Evolutionary conservation across 257 asterid species (phyloP), one percentile per base, ranked within the genome.

Genomic region (Capsicum chinense): DNA sequence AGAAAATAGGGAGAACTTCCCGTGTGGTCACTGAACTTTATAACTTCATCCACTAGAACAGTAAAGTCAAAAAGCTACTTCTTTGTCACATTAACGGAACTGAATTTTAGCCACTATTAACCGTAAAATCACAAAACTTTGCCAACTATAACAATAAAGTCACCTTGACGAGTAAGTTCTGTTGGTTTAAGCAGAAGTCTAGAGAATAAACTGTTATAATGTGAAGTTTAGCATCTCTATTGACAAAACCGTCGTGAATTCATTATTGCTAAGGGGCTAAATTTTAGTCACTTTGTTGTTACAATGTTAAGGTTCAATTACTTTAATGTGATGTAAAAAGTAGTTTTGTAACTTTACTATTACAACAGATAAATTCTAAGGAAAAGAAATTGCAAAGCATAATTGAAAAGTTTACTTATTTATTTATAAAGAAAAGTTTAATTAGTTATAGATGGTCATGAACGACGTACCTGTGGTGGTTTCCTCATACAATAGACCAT

Each of bases 401-500:
- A 83, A 64, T 33, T 54, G 56, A 21, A 35, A 66, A 66, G 19
- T 17, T 82, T 8, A 19, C 42, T 0, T 12, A 54, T 39, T 57
- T 35, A 67, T 52, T 26, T 26, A 26, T 26, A 26, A 26, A 26
- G 56, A 21, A 35, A 66, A 66, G 19, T 17, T 82, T 8, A 19
- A 39, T 0, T 12, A 54, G 56, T 57, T 35, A 67, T 52, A 54
- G 80, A 68, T 67, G 79, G 54, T 56, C 85, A 83, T 81, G 64
- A 78, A 33, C 16, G 5, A 63, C 10, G 63, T 83, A 83, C 85
- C 85, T 68, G 84, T 9, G 90, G 88, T 14, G 88, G 86, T 13
- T 74, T 82, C 67, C 83, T 57, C 47, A 88, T 80, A 9, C 76
- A 73, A 56, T 68, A 88, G 9, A 82, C 86, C 88, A 88, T 88